Conservation (phyloP, 306 rosid genomes). For the Pterocarpus macrocarpus region DNA sequence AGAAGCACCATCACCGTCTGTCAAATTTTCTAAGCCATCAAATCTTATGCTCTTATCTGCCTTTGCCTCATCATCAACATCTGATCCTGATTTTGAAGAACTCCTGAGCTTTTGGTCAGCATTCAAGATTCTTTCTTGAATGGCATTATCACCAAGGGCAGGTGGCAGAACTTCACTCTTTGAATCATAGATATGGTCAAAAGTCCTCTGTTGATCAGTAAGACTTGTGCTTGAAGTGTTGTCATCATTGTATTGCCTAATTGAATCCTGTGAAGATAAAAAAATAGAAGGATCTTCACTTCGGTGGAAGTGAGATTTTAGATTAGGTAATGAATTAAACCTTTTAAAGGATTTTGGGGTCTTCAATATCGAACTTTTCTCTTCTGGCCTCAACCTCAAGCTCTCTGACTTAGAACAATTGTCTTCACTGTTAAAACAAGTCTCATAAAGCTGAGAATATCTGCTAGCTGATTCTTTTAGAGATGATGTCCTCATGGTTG, state of each 20-base stretch:
- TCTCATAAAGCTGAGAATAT: constrained; percentile 70
- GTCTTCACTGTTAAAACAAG: constrained; percentile 55
- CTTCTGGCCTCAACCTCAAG: constrained; percentile 49
- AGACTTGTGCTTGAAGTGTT: constrained; percentile 21
- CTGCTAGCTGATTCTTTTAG: constrained; percentile 60
- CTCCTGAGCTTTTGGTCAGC: constrained; percentile 41
- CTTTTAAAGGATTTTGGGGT: constrained; percentile 61
- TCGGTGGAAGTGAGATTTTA: constrained; percentile 55
- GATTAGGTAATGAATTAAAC: constrained; percentile 72
- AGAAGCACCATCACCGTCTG: constrained; percentile 7
- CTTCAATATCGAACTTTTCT: constrained; percentile 39
- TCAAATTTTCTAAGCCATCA: constrained; percentile 48
- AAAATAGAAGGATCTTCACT: constrained; percentile 50
- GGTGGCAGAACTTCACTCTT: constrained; percentile 34
- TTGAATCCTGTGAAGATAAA: constrained; percentile 47
- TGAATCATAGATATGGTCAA: constrained; percentile 36
- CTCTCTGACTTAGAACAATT: constrained; percentile 51
- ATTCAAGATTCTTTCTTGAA: constrained; percentile 44
- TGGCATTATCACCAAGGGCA: constrained; percentile 14
- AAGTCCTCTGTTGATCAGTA: constrained; percentile 38
- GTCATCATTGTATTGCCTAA: constrained; percentile 42
- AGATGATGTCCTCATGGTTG: constrained; percentile 66
- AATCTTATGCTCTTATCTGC: constrained; percentile 12
- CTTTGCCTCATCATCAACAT: constrained; percentile 40
- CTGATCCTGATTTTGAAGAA: constrained; percentile 45